Evolutionary conservation across 768 basidiomycete genomes (phyloP).

Genomic region (Suillus weaverae): DNA sequence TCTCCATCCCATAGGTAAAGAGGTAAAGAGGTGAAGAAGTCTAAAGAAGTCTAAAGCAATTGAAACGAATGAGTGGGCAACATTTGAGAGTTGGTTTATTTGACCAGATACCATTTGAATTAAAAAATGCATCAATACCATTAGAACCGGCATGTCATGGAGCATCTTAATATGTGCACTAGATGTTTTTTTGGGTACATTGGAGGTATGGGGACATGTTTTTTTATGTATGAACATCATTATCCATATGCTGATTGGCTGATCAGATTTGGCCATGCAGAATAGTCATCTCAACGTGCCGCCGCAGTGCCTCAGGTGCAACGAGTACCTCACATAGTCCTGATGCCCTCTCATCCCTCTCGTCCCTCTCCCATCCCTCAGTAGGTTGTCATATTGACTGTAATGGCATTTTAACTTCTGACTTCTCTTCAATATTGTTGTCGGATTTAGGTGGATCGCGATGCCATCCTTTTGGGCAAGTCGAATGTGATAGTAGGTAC

Average conservation of each 20-base stretch:
- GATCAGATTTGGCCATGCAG: not conserved
- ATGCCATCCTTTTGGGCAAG: not conserved
- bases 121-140: not conserved
- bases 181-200: not conserved
- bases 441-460: too few relatives aligned
- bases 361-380: not conserved
- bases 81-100: not conserved
- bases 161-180: not conserved
- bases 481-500: not conserved
- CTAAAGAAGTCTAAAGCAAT: not conserved
- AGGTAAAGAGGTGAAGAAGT: slow-evolving; percentile 1
- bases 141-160: not conserved
- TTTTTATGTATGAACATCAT: not conserved
- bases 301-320: not conserved
- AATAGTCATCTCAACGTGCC: not conserved
- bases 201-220: not conserved
- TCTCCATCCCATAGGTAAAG: not conserved
- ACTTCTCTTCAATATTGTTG: not conserved
- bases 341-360: not conserved
- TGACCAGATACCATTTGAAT: not conserved
- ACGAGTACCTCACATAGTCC: not conserved
- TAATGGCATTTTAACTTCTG: not conserved
- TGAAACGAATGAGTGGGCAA: not conserved
- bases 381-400: not conserved
- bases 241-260: not conserved